Percentiles rank a stretch among this genome's conserved stretches.
Evolutionary conservation across 2,329 filamentous ascomycete species (phyloP).

Genomic region (Shiraia bambusicola): DNA sequence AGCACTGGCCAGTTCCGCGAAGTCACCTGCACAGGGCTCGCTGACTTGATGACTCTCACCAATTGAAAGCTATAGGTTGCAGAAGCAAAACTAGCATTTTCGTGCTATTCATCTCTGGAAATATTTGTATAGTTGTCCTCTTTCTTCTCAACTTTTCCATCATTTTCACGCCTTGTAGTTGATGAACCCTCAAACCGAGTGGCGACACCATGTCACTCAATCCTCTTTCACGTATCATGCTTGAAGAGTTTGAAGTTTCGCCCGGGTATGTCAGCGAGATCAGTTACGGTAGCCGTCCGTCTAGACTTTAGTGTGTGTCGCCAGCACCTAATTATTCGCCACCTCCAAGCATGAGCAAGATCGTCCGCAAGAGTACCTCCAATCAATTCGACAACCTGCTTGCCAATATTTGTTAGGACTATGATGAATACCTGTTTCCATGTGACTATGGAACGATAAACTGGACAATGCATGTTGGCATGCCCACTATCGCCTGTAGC

Average conservation of each 20-base stretch:
- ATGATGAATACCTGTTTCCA: slow-evolving; percentile 47
- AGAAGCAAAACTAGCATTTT: too few species aligned
- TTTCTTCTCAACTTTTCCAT: too few species aligned
- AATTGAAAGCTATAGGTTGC: too few species aligned
- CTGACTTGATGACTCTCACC: not conserved
- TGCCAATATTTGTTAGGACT: slow-evolving; percentile 50
- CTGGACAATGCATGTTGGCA: slow-evolving; percentile 13
- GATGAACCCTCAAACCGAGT: too few species aligned
- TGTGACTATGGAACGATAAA: slow-evolving; percentile 2
- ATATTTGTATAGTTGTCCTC: too few species aligned
- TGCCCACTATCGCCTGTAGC: slow-evolving; percentile 52
- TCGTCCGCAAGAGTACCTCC: slow-evolving; percentile 46
- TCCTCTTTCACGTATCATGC: not conserved
- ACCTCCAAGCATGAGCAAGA: slow-evolving; percentile 47
- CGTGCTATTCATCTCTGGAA: too few species aligned
- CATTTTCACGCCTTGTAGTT: too few species aligned
- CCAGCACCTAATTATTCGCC: slow-evolving; percentile 49
- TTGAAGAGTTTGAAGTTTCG: too few species aligned
- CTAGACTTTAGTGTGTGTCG: slow-evolving; percentile 48
- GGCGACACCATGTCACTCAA: too few species aligned
- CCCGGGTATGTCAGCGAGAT: slow-evolving; percentile 50
- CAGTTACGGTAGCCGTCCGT: slow-evolving; percentile 46
- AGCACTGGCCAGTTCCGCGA: slow-evolving; percentile 1
- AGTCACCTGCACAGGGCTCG: slow-evolving; percentile 1
- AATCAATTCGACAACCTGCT: slow-evolving; percentile 50